phyloP scores from a whole-genome alignment of 2,329 filamentous ascomycete species.

The Epichloe elymi region DNA sequence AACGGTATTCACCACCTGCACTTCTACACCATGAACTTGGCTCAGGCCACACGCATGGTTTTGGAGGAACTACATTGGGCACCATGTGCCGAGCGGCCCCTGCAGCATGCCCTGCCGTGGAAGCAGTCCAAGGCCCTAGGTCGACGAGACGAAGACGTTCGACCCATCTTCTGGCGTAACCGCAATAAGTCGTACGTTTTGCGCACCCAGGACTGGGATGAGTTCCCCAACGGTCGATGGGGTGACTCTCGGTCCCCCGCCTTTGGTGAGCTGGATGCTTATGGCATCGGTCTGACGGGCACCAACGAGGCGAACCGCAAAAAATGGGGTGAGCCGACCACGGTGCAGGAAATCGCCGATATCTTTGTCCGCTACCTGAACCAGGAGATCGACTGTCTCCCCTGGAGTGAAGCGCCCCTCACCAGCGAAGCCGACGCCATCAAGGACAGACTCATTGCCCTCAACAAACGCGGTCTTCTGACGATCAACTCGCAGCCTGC shows the following conservation, averaged over 20 bases:
- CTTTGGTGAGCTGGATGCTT: conserved; percentile 88
- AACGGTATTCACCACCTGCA: conserved; percentile 80
- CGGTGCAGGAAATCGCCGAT: conserved; percentile 64
- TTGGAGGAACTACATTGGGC: conserved; percentile 78
- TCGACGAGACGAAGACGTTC: conserved; percentile 84
- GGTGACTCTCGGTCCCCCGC: conserved; percentile 88
- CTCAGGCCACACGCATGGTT: conserved; percentile 85
- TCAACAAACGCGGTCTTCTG: conserved; percentile 78
- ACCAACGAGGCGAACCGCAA: conserved; percentile 94
- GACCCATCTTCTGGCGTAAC: conserved; percentile 98
- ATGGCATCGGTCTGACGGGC: conserved; percentile 85
- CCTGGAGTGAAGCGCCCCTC: conserved; percentile 89
- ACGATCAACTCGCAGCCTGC: conserved; percentile 98
- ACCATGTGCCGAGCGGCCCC: conserved; percentile 62
- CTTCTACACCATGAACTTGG: conserved; percentile 99
- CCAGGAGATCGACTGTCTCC: conserved; percentile 66
- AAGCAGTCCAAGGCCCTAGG: conserved; percentile 84
- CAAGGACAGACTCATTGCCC: conserved; percentile 58
- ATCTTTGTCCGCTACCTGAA: conserved; percentile 79
- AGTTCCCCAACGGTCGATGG: conserved; percentile 98
- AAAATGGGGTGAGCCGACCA: conserved; percentile 79
- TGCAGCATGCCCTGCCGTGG: conserved; percentile 90
- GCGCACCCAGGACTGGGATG: conserved; percentile 96
- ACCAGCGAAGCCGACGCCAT: conserved; percentile 71
- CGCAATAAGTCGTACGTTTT: conserved; percentile 90